A percentile compares a stretch with the other conserved stretches of the same genome.
These are phyloP conservation scores for Plasmodium inui DNA, from an alignment of 169 alveolate species.

Conservation along the genomic window DNA sequence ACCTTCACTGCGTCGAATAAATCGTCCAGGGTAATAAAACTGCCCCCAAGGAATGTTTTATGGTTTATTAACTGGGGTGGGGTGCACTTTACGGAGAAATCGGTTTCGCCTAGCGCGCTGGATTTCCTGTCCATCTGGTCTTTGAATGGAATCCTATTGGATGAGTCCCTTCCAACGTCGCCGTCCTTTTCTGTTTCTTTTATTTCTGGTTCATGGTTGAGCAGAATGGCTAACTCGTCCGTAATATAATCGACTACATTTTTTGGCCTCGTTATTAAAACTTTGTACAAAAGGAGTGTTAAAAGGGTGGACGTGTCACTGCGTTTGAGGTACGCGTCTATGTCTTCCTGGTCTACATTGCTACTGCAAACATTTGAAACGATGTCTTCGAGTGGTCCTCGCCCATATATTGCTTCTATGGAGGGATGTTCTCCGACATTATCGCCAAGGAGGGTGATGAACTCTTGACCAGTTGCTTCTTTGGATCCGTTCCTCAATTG, in stretches of 20 bases:
- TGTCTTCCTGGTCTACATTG: slow-evolving; percentile 10
- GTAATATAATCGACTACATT: slow-evolving; percentile 22
- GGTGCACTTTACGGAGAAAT: neutral
- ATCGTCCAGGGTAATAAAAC: slow-evolving; percentile 18
- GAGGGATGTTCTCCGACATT: neutral
- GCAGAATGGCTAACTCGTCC: slow-evolving; percentile 13
- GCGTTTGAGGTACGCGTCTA: slow-evolving; percentile 12
- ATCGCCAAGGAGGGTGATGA: neutral
- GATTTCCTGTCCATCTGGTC: neutral
- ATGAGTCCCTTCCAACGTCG: neutral
- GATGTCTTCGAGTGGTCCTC: neutral
- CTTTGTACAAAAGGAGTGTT: slow-evolving; percentile 34
- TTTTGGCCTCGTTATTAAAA: slow-evolving; percentile 37
- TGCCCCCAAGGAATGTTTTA: slow-evolving; percentile 13
- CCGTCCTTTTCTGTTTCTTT: neutral
- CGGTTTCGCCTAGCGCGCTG: neutral
- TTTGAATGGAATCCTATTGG: neutral
- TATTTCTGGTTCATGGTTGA: neutral
- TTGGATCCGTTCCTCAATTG: neutral
- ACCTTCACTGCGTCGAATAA: slow-evolving; percentile 26
- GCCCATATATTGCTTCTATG: neutral
- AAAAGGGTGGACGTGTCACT: slow-evolving; percentile 18
- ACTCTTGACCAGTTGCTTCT: neutral
- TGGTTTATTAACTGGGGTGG: slow-evolving; percentile 8
- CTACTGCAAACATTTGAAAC: neutral